These are phyloP conservation scores for Leucosporidium yakuticum DNA, from an alignment of 768 basidiomycete species.

Conservation along the genomic window DNA sequence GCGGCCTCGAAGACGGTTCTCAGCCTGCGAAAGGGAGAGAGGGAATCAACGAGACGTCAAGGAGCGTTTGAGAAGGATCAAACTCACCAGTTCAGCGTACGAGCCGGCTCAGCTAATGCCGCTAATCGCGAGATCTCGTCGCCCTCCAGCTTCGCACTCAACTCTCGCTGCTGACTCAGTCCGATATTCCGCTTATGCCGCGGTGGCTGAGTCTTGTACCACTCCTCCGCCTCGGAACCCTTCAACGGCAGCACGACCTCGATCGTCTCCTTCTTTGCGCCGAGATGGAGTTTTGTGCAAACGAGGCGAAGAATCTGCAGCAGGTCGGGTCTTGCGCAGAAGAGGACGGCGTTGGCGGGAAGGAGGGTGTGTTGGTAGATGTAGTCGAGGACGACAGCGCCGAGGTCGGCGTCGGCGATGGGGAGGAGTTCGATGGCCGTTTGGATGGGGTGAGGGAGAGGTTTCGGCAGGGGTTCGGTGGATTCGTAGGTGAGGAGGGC, in stretches of 20 bases:
- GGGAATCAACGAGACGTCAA: no score
- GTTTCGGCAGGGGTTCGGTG: constrained; percentile 14
- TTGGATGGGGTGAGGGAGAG: constrained; percentile 26
- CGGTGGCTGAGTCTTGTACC: constrained; percentile 46
- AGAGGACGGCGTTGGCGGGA: constrained; percentile 28
- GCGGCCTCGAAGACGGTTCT: constrained; percentile 73
- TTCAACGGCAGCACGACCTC: constrained; percentile 15
- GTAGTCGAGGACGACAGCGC: constrained; percentile 33
- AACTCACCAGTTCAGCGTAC: constrained; percentile 40
- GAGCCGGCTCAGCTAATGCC: constrained; percentile 10
- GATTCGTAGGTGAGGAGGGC: constrained; percentile 17
- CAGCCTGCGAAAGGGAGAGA: constrained; percentile 59
- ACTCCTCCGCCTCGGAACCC: constrained; percentile 45
- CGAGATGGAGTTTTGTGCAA: constrained; percentile 23
- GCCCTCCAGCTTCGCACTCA: background rate
- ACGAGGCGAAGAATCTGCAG: constrained; percentile 26
- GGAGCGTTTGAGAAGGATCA: background rate
- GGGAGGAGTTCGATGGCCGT: constrained; percentile 36
- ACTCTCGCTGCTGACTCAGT: background rate
- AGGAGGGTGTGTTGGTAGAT: constrained; percentile 39
- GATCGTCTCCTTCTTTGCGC: constrained; percentile 19
- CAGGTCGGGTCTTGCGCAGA: constrained; percentile 31
- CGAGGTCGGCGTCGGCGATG: constrained; percentile 32
- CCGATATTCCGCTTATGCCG: constrained; percentile 4
- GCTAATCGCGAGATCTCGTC: constrained; percentile 10